Evolutionary conservation across 176 grass and related monocot species (phyloP).

Genomic region (Oryza nivara): DNA sequence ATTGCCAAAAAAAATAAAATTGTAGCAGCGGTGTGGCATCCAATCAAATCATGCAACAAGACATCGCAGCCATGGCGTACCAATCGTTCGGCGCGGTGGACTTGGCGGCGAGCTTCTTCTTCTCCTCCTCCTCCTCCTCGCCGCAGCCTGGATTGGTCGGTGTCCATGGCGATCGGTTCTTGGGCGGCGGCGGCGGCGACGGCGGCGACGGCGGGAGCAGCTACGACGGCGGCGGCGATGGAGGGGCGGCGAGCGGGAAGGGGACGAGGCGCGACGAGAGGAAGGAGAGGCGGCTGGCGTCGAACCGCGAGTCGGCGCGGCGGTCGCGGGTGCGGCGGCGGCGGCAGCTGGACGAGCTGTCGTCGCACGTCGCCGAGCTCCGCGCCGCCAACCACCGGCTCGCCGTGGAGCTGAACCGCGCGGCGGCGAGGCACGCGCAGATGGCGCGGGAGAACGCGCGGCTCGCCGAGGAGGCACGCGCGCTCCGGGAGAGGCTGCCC

Average conservation of each 20-base stretch:
- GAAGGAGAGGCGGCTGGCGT: slow-evolving; percentile 59
- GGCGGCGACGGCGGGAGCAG: background rate
- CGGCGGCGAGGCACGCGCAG: slow-evolving; percentile 25
- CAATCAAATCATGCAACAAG: slow-evolving; percentile 49
- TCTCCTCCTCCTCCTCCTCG: slow-evolving; percentile 12
- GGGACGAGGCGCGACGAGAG: background rate
- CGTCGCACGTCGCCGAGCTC: slow-evolving; percentile 34
- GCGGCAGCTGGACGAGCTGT: slow-evolving; percentile 52
- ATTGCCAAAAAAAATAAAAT: background rate
- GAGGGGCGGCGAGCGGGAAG: background rate
- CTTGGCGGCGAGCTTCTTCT: slow-evolving; percentile 8
- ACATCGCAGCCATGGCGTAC: slow-evolving; percentile 20
- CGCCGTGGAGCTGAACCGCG: slow-evolving; percentile 50
- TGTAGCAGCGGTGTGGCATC: background rate
- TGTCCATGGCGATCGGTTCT: background rate
- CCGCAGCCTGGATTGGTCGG: slow-evolving; percentile 1
- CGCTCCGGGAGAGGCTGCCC: slow-evolving; percentile 36
- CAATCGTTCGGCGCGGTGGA: slow-evolving; percentile 13
- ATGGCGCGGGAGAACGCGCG: slow-evolving; percentile 35
- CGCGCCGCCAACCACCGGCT: slow-evolving; percentile 47
- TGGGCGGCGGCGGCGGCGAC: background rate
- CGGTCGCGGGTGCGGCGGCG: slow-evolving; percentile 49
- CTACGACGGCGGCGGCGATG: background rate
- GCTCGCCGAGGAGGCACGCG: slow-evolving; percentile 22
- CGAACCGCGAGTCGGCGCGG: slow-evolving; percentile 62